Evolutionary conservation across 352 stramenopile genomes (phyloP).

Genomic region (Pythium sukuiense): DNA sequence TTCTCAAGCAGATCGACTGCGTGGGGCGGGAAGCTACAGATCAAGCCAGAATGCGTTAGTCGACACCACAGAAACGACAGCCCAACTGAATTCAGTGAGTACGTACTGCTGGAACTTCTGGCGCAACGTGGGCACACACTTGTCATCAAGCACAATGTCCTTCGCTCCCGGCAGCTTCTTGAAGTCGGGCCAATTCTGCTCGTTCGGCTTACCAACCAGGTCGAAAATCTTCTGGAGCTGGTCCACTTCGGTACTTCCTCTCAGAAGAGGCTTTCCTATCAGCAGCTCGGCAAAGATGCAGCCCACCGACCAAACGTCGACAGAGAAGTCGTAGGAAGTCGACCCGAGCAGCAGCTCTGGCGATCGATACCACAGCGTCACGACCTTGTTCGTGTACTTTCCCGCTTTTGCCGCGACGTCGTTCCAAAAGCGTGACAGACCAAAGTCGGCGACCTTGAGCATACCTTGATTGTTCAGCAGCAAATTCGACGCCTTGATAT

Average conservation of each 20-base stretch:
- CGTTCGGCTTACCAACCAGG: conserved; percentile 68
- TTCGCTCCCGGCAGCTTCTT: conserved; percentile 72
- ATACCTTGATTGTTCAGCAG: conserved; percentile 83
- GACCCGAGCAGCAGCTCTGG: conserved; percentile 93
- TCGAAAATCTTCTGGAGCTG: conserved; percentile 86
- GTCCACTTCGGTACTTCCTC: conserved; percentile 82
- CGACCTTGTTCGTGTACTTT: conserved; percentile 94
- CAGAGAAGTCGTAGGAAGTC: conserved; percentile 90
- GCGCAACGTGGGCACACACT: conserved; percentile 69
- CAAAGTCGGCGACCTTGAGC: conserved; percentile 85
- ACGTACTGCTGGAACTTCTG: conserved; percentile 83
- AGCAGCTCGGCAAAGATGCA: conserved; percentile 85
- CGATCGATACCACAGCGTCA: conserved; percentile 94
- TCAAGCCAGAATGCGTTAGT: background rate
- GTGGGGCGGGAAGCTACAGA: conserved; percentile 64
- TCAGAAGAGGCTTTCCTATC: conserved; percentile 76
- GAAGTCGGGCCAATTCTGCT: conserved; percentile 80
- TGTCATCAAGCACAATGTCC: conserved; percentile 71
- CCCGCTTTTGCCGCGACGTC: conserved; percentile 83
- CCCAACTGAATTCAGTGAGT: background rate
- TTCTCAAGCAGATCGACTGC: conserved; percentile 92
- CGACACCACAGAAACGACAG: background rate
- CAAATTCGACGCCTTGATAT: conserved; percentile 88
- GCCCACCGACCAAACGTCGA: conserved; percentile 95
- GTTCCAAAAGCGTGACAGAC: conserved; percentile 83